Percentiles rank a stretch among this genome's conserved stretches.
Conservation (phyloP, 768 basidiomycete genomes). For the Boletus bicolor region DNA sequence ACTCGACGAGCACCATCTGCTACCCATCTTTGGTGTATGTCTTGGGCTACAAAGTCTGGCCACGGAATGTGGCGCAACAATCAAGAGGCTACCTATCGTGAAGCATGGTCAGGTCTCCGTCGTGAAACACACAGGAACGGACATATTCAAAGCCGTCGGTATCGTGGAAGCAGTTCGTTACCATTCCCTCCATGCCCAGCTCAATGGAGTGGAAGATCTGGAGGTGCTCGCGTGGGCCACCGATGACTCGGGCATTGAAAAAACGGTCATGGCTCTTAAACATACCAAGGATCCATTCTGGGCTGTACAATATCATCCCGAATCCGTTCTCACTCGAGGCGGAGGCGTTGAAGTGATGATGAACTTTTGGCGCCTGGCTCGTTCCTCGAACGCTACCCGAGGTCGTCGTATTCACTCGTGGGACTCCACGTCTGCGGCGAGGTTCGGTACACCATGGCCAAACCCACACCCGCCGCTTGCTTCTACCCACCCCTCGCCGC, state of each 20-base stretch:
- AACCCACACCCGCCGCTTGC: slow-evolving; percentile 30
- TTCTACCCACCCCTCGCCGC: slow-evolving; percentile 15
- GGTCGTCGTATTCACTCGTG: slow-evolving; percentile 42
- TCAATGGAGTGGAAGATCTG: slow-evolving; percentile 44
- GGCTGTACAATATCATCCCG: slow-evolving; percentile 90
- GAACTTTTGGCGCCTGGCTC: slow-evolving; percentile 74
- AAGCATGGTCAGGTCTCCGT: slow-evolving; percentile 76
- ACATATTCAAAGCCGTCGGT: slow-evolving; percentile 59
- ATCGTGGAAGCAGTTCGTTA: slow-evolving; percentile 67
- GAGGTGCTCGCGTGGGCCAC: slow-evolving; percentile 72
- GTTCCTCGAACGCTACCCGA: slow-evolving; percentile 46
- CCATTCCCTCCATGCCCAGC: slow-evolving; percentile 70
- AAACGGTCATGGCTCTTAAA: slow-evolving; percentile 69
- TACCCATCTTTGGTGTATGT: slow-evolving; percentile 83
- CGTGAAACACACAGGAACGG: slow-evolving; percentile 54
- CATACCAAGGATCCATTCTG: slow-evolving; percentile 70
- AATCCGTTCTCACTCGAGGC: slow-evolving; percentile 69
- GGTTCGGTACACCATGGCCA: slow-evolving; percentile 61
- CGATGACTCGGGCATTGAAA: slow-evolving; percentile 64
- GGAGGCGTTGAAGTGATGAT: slow-evolving; percentile 65
- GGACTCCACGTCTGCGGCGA: slow-evolving; percentile 33
- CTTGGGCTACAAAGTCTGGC: slow-evolving; percentile 78
- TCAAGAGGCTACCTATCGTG: slow-evolving; percentile 62
- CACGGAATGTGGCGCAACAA: slow-evolving; percentile 56
- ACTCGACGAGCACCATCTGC: slow-evolving; percentile 43